phyloP scores from a whole-genome alignment of 2,329 filamentous ascomycete genomes.

The Mariannaea sp. region DNA sequence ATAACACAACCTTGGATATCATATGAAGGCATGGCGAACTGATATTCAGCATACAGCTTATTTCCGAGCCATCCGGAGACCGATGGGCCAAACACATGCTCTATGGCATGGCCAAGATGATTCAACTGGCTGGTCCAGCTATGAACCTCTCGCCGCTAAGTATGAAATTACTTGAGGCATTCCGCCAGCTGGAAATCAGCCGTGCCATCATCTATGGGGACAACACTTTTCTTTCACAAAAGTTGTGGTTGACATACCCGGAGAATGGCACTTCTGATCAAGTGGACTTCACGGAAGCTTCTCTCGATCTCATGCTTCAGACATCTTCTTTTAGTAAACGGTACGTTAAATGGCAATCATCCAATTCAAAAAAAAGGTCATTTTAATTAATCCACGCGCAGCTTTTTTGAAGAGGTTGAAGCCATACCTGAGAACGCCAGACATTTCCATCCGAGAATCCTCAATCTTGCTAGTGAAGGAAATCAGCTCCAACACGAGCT shows the following conservation, averaged over 20 bases:
- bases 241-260: constrained; percentile 1
- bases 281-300: not conserved
- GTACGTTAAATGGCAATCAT: not conserved
- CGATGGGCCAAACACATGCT: constrained; percentile 38
- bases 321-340: constrained; percentile 29
- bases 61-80: constrained; percentile 33
- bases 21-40: no score
- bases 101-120: constrained; percentile 32
- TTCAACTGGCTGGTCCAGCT: constrained; percentile 15
- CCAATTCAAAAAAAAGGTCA: no score
- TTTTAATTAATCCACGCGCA: not conserved
- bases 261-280: fast-evolving
- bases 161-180: constrained; percentile 28
- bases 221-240: constrained; percentile 27
- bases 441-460: not conserved
- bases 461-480: constrained; percentile 15
- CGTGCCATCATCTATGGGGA: constrained; percentile 35
- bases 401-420: constrained; percentile 31
- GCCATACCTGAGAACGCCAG: constrained; percentile 7
- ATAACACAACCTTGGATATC: fast-evolving
- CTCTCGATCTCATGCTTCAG: constrained; percentile 19
- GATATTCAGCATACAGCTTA: no score
- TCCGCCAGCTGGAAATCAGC: constrained; percentile 30
- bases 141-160: not conserved
- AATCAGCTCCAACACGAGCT: constrained; percentile 13